phyloP scores from a whole-genome alignment of 2,329 filamentous ascomycete genomes.

The Graphiopsis chlorocephala region DNA sequence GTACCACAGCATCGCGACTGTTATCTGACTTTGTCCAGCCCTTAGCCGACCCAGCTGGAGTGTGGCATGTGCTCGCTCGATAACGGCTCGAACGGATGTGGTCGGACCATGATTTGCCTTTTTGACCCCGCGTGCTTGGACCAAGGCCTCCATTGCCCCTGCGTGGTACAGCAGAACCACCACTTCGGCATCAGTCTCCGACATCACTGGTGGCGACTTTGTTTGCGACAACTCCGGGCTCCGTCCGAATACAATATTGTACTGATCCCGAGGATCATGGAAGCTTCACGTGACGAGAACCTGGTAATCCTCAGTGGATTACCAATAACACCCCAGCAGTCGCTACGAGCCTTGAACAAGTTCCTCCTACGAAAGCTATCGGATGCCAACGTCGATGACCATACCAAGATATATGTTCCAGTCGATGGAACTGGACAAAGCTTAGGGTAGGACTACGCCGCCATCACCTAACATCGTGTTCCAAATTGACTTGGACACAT shows the following conservation, averaged over 20 bases:
- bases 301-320: background rate
- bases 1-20: background rate
- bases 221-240: background rate
- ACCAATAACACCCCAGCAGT: background rate
- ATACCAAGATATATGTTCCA: background rate
- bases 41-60: background rate
- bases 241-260: background rate
- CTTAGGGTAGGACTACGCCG: background rate
- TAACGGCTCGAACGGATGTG: constrained; percentile 6
- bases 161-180: background rate
- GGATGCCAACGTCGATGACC: background rate
- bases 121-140: background rate
- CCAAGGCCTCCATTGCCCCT: background rate
- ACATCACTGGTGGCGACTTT: background rate
- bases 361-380: background rate
- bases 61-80: background rate
- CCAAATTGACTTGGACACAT: background rate
- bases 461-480: background rate
- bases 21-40: background rate
- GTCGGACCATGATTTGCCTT: background rate
- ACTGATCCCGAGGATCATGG: background rate
- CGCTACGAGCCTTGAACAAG: background rate
- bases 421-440: background rate
- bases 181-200: background rate
- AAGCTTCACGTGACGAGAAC: background rate